Evolutionary conservation across 768 basidiomycete species (phyloP).

Genomic region (Pleurotus eryngii): DNA sequence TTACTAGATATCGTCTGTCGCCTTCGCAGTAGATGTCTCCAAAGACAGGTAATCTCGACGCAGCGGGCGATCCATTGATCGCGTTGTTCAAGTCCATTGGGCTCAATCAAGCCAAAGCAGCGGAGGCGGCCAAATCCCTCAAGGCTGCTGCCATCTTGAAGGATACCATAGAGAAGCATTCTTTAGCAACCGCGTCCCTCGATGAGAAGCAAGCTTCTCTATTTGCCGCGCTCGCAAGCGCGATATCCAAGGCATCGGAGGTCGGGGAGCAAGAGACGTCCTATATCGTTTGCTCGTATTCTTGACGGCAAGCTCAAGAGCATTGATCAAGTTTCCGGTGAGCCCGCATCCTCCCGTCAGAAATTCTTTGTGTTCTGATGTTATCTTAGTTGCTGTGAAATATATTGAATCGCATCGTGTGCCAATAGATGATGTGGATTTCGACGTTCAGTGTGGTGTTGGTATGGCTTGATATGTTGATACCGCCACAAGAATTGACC

Average conservation of each 20-base stretch:
- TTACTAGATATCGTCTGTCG: not conserved
- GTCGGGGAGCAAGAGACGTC: constrained; percentile 52
- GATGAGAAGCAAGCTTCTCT: constrained; percentile 79
- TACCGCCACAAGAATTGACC: not conserved
- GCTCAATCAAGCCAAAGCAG: constrained; percentile 70
- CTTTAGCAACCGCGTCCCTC: constrained; percentile 41
- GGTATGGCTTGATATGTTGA: constrained; percentile 51
- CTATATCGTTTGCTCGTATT: constrained; percentile 70
- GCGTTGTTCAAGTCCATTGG: constrained; percentile 74
- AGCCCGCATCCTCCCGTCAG: constrained; percentile 17
- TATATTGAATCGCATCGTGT: constrained; percentile 59
- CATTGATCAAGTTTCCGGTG: constrained; percentile 86
- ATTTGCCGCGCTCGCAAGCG: constrained; percentile 62
- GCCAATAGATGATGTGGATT: constrained; percentile 66
- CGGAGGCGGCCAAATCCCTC: constrained; percentile 76
- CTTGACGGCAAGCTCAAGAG: constrained; percentile 70
- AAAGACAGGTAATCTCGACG: constrained; percentile 16
- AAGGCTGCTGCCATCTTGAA: constrained; percentile 73
- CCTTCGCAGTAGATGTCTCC: not conserved
- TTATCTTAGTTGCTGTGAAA: constrained; percentile 62
- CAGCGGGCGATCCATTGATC: constrained; percentile 28
- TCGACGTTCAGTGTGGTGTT: constrained; percentile 81
- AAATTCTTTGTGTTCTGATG: too few species aligned
- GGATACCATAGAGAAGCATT: constrained; percentile 60
- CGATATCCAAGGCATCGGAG: constrained; percentile 49